Evolutionary conservation across 805 yeast genomes (phyloP), one percentile per base, ranked within the genome.

Genomic region (Myxozyma vanderwaltii): DNA sequence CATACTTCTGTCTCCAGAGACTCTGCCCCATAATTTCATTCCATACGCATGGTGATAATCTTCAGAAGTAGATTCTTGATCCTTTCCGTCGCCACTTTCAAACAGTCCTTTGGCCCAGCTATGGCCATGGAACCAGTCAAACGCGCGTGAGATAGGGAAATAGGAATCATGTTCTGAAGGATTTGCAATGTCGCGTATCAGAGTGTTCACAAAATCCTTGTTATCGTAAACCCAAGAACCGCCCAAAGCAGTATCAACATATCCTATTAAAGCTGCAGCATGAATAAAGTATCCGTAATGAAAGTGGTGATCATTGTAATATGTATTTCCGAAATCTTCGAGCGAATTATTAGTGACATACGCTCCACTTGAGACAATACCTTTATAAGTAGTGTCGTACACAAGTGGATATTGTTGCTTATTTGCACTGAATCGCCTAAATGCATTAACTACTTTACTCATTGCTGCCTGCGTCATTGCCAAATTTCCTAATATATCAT

Each of bases 251-350:
- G 67, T 56, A 69, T 89, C 95, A n/a, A 85, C 82, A 56, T 82
- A 72, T 13, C 86, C 91, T 41, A 88, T 81, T 19, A 87, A 75
- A 1, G 95, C 91, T 3, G 94, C 95, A 1, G 95, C 88, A 70
- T 88, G 91, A 47, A 89, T 79, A 66, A 84, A 86, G 72, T 88
- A 89, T 12, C 94, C 94, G 68, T 86, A 89, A 71, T 89, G 95
- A 80, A 88, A 89, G 70, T 89, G 94, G 67, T 89, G 96, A 69
- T 89, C 95, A 66, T 89, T 88, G 74, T 88, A 89, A 71, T 82
- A 86, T 29, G 88, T 82, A 70, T 86, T 81, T 46, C 95, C 96
- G 71, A 79, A 89, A 74, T 91, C 96, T 31, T 83, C 83, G 36
- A 78, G 72, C 27, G 79, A 66, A 5, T 73, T 79, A 45, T 73